Conservation (phyloP, 1,139 yeast genomes). For the Candida sp. region DNA sequence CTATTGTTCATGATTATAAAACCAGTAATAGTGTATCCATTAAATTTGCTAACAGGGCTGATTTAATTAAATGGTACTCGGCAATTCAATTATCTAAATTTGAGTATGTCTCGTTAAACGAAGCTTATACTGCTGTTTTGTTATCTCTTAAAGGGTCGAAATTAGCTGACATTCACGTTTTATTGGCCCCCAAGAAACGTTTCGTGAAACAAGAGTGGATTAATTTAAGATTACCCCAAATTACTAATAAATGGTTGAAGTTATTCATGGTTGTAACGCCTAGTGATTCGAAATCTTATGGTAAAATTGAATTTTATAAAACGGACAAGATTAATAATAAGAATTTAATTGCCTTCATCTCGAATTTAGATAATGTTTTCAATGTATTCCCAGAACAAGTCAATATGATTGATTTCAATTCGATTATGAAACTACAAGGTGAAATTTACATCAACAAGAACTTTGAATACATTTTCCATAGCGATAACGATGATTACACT, state of each 20-base stretch:
- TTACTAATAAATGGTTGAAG: conserved; percentile 53
- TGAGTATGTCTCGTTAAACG: conserved; percentile 50
- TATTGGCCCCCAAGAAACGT: conserved; percentile 45
- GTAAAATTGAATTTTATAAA: conserved; percentile 49
- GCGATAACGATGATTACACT: conserved; percentile 2
- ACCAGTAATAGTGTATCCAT: conserved; percentile 29
- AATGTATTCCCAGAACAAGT: conserved; percentile 56
- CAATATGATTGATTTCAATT: conserved; percentile 49
- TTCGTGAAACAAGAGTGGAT: conserved; percentile 53
- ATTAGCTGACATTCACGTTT: conserved; percentile 51
- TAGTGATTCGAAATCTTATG: conserved; percentile 31
- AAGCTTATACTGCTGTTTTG: conserved; percentile 55
- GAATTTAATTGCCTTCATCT: conserved; percentile 43
- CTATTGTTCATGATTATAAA: conserved; percentile 38
- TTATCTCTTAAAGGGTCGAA: conserved; percentile 52
- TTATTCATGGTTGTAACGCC: conserved; percentile 47
- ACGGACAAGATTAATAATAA: conserved; percentile 41
- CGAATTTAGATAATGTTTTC: conserved; percentile 37
- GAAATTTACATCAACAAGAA: conserved; percentile 44
- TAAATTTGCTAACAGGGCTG: conserved; percentile 27
- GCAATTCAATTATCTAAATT: conserved; percentile 45
- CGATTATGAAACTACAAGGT: conserved; percentile 51
- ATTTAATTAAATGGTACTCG: conserved; percentile 42
- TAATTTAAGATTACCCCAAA: conserved; percentile 52
- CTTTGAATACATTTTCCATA: conserved; percentile 28